Conservation (phyloP, 2,329 filamentous ascomycete genomes). For the Alternaria alternata region DNA sequence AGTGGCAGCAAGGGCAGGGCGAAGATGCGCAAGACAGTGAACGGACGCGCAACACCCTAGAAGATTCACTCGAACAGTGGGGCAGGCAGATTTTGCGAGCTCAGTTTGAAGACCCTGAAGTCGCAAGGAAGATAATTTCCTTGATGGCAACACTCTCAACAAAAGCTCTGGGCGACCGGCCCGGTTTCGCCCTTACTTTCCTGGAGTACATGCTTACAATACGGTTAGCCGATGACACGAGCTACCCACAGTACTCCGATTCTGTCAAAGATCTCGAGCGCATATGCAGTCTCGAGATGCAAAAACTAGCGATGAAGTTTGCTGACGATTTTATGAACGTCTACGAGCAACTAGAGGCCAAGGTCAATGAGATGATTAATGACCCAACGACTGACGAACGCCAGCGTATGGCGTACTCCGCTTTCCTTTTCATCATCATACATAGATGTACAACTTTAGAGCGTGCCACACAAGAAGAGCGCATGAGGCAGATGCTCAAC, state of each 20-base stretch:
- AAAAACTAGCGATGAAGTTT: slow-evolving; percentile 88
- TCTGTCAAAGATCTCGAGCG: slow-evolving; percentile 88
- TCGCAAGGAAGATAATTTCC: slow-evolving; percentile 82
- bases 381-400: slow-evolving; percentile 80
- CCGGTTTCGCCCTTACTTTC: slow-evolving; percentile 84
- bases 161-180: slow-evolving; percentile 77
- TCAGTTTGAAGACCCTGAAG: slow-evolving; percentile 82
- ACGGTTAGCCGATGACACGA: slow-evolving; percentile 75
- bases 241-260: slow-evolving; percentile 79
- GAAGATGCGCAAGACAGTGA: slow-evolving; percentile 59
- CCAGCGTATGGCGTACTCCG: slow-evolving; percentile 83
- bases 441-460: slow-evolving; percentile 84
- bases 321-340: slow-evolving; percentile 87
- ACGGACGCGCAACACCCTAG: slow-evolving; percentile 64
- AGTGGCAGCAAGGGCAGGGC: slow-evolving; percentile 71
- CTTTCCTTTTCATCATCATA: slow-evolving; percentile 92
- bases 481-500: slow-evolving; percentile 79
- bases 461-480: slow-evolving; percentile 71
- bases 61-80: slow-evolving; percentile 74
- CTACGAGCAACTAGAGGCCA: slow-evolving; percentile 84
- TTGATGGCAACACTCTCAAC: slow-evolving; percentile 86
- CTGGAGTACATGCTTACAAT: slow-evolving; percentile 90
- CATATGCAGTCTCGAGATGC: slow-evolving; percentile 85
- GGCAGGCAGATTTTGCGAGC: slow-evolving; percentile 74
- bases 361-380: slow-evolving; percentile 80